These are phyloP conservation scores for Colletotrichum sp. DNA, from an alignment of 2,329 filamentous ascomycete species.

Conservation along the genomic window DNA sequence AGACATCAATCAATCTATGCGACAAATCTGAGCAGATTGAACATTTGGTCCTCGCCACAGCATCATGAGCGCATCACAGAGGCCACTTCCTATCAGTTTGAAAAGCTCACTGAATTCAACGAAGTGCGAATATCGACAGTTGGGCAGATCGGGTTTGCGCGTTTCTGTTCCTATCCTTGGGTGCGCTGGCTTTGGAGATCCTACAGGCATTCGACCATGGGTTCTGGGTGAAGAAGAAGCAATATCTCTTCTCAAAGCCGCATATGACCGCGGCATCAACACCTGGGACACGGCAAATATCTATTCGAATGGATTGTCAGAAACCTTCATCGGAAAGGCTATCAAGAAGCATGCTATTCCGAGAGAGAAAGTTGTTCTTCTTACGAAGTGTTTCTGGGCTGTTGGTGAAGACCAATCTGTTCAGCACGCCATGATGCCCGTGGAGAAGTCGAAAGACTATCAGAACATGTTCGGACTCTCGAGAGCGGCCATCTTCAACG, in stretches of 20 bases:
- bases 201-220: slow-evolving; percentile 43
- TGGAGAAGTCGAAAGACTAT: background rate
- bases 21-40: too few relatives aligned
- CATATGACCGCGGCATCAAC: slow-evolving; percentile 67
- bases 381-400: slow-evolving; percentile 59
- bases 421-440: background rate
- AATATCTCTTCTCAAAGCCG: slow-evolving; percentile 63
- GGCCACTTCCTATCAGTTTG: background rate
- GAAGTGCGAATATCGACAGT: slow-evolving; percentile 52
- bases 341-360: slow-evolving; percentile 64
- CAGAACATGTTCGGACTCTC: background rate
- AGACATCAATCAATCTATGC: too few relatives aligned
- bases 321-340: slow-evolving; percentile 61
- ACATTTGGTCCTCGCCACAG: too few relatives aligned
- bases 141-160: slow-evolving; percentile 66
- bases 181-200: slow-evolving; percentile 66
- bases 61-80: background rate
- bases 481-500: background rate
- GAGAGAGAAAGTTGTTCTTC: slow-evolving; percentile 60
- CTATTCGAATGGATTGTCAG: slow-evolving; percentile 61
- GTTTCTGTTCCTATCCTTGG: slow-evolving; percentile 69
- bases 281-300: slow-evolving; percentile 62
- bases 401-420: slow-evolving; percentile 47
- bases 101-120: slow-evolving; percentile 10
- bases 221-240: slow-evolving; percentile 58